phyloP scores from a whole-genome alignment of 495 filamentous ascomycete genomes.

The Acidiella bohemica region DNA sequence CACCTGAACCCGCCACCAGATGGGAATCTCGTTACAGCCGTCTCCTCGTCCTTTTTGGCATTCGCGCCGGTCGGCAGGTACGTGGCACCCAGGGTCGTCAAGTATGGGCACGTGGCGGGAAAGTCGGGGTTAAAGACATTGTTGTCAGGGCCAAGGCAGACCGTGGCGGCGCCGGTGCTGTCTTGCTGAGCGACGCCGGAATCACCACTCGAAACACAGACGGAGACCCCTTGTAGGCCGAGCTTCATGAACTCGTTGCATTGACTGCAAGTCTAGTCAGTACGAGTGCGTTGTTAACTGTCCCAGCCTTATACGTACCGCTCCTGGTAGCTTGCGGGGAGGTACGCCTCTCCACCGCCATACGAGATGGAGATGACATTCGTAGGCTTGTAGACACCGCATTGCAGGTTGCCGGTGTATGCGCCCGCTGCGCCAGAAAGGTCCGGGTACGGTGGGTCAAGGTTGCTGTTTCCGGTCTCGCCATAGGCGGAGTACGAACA shows the following conservation, averaged over 20 bases:
- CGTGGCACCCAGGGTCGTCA: constrained; percentile 41
- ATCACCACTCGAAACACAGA: constrained; percentile 49
- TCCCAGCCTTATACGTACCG: constrained; percentile 21
- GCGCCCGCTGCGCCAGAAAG: constrained; percentile 26
- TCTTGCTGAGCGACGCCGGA: constrained; percentile 35
- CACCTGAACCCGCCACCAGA: constrained; percentile 13
- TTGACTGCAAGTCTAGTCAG: constrained; percentile 23
- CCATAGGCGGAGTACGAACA: constrained; percentile 27
- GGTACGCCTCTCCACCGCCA: constrained; percentile 37
- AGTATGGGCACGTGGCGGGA: constrained; percentile 38
- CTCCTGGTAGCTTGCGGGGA: constrained; percentile 38
- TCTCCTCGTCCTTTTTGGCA: constrained; percentile 10
- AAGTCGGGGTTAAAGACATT: constrained; percentile 37
- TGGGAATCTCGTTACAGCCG: constrained; percentile 14
- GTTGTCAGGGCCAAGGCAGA: constrained; percentile 19
- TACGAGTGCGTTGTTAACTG: background rate
- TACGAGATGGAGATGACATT: constrained; percentile 51
- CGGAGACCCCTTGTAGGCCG: constrained; percentile 46
- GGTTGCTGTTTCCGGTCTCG: constrained; percentile 28
- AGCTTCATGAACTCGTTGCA: constrained; percentile 56
- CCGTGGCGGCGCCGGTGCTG: constrained; percentile 5
- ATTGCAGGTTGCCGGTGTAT: constrained; percentile 31
- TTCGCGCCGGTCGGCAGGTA: constrained; percentile 12
- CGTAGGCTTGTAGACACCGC: constrained; percentile 40
- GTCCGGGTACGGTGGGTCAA: constrained; percentile 33